A percentile compares a stretch with the other conserved stretches of the same genome.
Conservation (phyloP, 306 rosid genomes). For the Notholithocarpus densiflorus region DNA sequence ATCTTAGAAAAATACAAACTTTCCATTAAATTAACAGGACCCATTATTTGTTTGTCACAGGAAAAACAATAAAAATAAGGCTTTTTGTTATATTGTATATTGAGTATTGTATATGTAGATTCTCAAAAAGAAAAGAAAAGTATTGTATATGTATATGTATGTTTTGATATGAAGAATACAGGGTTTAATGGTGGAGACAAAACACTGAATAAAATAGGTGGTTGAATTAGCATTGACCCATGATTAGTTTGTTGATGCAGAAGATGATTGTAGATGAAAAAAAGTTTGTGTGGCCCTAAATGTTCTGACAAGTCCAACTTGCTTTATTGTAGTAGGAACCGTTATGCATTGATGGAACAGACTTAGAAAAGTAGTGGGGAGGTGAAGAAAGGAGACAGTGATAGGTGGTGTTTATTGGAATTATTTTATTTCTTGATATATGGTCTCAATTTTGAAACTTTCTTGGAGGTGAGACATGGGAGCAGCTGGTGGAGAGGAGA, state of each 20-base stretch:
- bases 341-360: slow-evolving; percentile 22
- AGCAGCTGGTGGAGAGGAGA: slow-evolving; percentile 66
- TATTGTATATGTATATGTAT: slow-evolving; percentile 35
- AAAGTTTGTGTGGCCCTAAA: slow-evolving; percentile 41
- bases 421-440: slow-evolving; percentile 23
- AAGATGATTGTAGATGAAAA: slow-evolving; percentile 47
- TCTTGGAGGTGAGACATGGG: slow-evolving; percentile 57
- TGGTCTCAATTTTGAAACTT: slow-evolving; percentile 30
- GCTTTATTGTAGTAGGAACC: slow-evolving; percentile 17
- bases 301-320: slow-evolving; percentile 36
- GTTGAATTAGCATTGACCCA: slow-evolving; percentile 35
- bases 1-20: slow-evolving; percentile 56
- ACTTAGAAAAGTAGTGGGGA: slow-evolving; percentile 17
- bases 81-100: slow-evolving; percentile 11
- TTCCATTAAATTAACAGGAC: slow-evolving; percentile 48
- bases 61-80: background rate
- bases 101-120: slow-evolving; percentile 34
- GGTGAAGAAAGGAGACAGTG: slow-evolving; percentile 29
- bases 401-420: slow-evolving; percentile 17
- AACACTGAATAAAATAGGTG: slow-evolving; percentile 16
- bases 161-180: slow-evolving; percentile 4
- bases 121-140: too few species aligned
- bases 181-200: slow-evolving; percentile 24
- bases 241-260: slow-evolving; percentile 67
- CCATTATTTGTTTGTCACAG: slow-evolving; percentile 35